A percentile compares a stretch with the other conserved stretches of the same genome.
Evolutionary conservation across 108 stramenopile species (phyloP).

Genomic region (Parmales sp.): DNA sequence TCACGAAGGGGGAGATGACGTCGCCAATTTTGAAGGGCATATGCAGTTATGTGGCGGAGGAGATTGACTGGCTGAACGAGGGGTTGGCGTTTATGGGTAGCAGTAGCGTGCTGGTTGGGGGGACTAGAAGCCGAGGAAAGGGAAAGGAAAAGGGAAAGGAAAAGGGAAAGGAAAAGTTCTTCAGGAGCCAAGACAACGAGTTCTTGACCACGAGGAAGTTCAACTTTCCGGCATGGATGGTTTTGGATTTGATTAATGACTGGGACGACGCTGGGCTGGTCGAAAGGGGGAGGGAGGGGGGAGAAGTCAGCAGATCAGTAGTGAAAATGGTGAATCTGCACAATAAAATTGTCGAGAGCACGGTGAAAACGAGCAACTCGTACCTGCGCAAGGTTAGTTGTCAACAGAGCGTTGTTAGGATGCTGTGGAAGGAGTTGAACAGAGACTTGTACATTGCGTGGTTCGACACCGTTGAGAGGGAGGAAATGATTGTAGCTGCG

Average conservation of each 20-base stretch:
- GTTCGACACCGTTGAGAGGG: no score
- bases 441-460: no score
- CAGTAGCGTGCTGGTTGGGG: no score
- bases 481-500: no score
- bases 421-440: slow-evolving; percentile 6
- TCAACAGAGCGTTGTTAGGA: no score
- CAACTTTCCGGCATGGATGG: slow-evolving; percentile 1
- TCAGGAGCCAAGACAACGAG: not conserved
- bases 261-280: not conserved
- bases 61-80: no score
- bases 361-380: not conserved
- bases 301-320: not conserved
- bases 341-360: not conserved
- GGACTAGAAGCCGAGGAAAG: no score
- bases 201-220: not conserved
- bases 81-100: no score
- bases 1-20: no score
- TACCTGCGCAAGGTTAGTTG: not conserved
- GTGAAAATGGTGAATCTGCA: not conserved
- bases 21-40: no score
- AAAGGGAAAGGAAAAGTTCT: not conserved
- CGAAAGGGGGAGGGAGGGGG: not conserved
- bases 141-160: no score
- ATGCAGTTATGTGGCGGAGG: no score
- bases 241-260: not conserved